These are phyloP conservation scores for Zygoascus bituminiphila DNA, from an alignment of 805 yeast genomes.

Conservation along the genomic window DNA sequence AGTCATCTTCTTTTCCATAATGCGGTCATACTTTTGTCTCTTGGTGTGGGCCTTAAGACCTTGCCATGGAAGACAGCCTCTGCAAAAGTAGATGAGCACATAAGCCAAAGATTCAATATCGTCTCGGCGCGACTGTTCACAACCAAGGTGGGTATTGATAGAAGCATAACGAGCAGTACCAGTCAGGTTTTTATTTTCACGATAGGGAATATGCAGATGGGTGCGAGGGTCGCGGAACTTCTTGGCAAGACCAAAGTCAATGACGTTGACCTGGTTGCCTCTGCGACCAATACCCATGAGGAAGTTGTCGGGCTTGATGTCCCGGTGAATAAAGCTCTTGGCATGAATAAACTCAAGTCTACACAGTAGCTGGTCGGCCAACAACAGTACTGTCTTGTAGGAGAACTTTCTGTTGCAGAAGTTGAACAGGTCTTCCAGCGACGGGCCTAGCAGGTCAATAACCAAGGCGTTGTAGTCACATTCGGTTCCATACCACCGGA, in stretches of 20 bases:
- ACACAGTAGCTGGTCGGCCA: slow-evolving; percentile 91
- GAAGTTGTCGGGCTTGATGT: slow-evolving; percentile 77
- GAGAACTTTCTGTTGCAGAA: slow-evolving; percentile 92
- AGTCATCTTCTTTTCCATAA: slow-evolving; percentile 89
- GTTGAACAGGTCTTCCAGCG: slow-evolving; percentile 89
- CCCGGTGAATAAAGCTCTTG: slow-evolving; percentile 79
- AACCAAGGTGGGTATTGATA: slow-evolving; percentile 91
- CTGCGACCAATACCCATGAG: slow-evolving; percentile 86
- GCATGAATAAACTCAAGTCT: slow-evolving; percentile 95
- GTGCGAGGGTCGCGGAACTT: slow-evolving; percentile 92
- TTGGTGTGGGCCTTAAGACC: slow-evolving; percentile 97
- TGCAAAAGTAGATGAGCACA: slow-evolving; percentile 87
- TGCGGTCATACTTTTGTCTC: slow-evolving; percentile 94
- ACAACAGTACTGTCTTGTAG: slow-evolving; percentile 81
- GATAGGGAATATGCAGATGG: slow-evolving; percentile 88
- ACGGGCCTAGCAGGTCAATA: slow-evolving; percentile 90
- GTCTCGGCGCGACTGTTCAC: slow-evolving; percentile 94
- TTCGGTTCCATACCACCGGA: slow-evolving; percentile 95
- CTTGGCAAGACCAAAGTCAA: slow-evolving; percentile 90
- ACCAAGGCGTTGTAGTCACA: slow-evolving; percentile 97
- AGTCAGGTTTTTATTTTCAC: slow-evolving; percentile 91
- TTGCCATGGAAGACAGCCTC: slow-evolving; percentile 98
- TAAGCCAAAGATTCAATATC: slow-evolving; percentile 95
- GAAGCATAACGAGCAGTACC: slow-evolving; percentile 97
- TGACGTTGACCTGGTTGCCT: slow-evolving; percentile 91